phyloP scores from a whole-genome alignment of 768 basidiomycete species.

The Lactarius quietus region DNA sequence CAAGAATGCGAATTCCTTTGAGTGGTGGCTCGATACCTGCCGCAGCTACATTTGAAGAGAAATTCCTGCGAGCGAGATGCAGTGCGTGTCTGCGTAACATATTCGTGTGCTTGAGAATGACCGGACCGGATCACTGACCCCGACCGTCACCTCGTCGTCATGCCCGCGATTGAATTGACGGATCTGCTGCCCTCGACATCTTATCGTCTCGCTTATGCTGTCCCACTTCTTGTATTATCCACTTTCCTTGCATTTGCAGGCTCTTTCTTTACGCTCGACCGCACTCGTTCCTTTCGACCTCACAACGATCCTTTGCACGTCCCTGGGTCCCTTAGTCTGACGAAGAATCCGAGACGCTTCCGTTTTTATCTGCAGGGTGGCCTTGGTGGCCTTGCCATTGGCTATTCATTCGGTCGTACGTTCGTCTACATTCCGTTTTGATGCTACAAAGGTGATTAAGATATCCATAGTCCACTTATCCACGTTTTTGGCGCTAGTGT shows the following conservation, averaged over 20 bases:
- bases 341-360: conserved; percentile 30
- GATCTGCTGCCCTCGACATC: conserved; percentile 46
- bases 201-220: conserved; percentile 51
- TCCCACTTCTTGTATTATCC: conserved; percentile 60
- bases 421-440: conserved; percentile 23
- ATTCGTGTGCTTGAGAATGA: background rate
- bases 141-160: background rate
- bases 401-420: conserved; percentile 59
- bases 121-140: background rate
- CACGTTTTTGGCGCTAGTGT: conserved; percentile 56
- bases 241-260: conserved; percentile 59
- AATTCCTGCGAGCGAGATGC: background rate
- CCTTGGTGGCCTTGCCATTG: conserved; percentile 55
- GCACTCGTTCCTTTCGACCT: conserved; percentile 58
- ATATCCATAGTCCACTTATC: conserved; percentile 47
- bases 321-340: conserved; percentile 27
- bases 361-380: conserved; percentile 54
- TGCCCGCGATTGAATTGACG: conserved; percentile 15
- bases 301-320: conserved; percentile 33
- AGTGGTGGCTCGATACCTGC: conserved; percentile 75
- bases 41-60: conserved; percentile 6
- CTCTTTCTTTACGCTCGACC: conserved; percentile 68
- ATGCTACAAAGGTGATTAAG: conserved; percentile 5
- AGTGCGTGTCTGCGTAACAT: no score
- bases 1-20: conserved; percentile 76